Conservation (phyloP, 164 flowering plant species). For the Chimonanthus salicifolius region DNA sequence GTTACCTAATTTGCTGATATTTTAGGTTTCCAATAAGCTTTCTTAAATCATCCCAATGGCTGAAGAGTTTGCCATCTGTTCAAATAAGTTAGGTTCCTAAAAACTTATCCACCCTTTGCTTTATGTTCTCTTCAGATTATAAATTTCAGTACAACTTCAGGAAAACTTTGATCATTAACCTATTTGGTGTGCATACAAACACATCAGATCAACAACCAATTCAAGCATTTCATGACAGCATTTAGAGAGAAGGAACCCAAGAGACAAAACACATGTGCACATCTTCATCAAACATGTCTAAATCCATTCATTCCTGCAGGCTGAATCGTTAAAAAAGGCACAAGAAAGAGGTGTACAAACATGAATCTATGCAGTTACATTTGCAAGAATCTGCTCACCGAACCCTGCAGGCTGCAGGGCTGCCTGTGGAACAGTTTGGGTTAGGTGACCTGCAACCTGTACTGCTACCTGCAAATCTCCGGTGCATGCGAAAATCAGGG, state of each 20-base stretch:
- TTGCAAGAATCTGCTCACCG: constrained; percentile 28
- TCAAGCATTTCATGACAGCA: too few relatives aligned
- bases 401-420: constrained; percentile 74
- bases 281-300: constrained; percentile 1
- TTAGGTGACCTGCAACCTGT: constrained; percentile 61
- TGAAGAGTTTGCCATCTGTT: too few relatives aligned
- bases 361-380: not conserved
- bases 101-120: too few relatives aligned
- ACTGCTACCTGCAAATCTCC: constrained; percentile 39
- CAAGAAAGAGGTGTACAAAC: not conserved
- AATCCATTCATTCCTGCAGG: not conserved
- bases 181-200: too few relatives aligned
- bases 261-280: not conserved
- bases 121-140: too few relatives aligned
- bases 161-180: too few relatives aligned
- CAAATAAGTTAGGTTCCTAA: too few relatives aligned
- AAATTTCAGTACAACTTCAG: too few relatives aligned
- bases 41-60: too few relatives aligned
- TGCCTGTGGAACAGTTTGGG: constrained; percentile 66
- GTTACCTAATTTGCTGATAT: too few relatives aligned
- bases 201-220: too few relatives aligned
- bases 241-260: not conserved
- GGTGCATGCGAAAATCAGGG: constrained; percentile 43
- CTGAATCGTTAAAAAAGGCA: not conserved
- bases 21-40: too few relatives aligned